phyloP scores from a whole-genome alignment of 2,329 filamentous ascomycete species.

The Penicillium frequentans region DNA sequence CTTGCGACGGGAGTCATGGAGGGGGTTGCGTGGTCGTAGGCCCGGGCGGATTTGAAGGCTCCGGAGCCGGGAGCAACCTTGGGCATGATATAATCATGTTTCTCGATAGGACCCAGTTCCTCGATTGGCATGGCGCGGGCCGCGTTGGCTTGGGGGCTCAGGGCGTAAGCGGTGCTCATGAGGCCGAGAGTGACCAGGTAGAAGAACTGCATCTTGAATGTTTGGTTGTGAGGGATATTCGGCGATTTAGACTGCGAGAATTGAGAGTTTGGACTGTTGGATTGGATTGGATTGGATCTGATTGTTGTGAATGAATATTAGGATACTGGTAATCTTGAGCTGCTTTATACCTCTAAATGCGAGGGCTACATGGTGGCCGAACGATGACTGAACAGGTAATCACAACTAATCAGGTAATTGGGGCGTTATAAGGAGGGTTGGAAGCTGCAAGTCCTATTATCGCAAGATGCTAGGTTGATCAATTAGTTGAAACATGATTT shows the following conservation, averaged over 20 bases:
- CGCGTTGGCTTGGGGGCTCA: background rate
- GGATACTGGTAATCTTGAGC: background rate
- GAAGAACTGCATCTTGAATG: constrained; percentile 2
- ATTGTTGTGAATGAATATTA: background rate
- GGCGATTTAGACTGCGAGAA: background rate
- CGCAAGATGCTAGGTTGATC: background rate
- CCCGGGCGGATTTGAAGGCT: background rate
- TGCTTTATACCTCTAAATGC: background rate
- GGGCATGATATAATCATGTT: too few species aligned
- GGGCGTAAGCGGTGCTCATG: background rate
- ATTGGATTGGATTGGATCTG: background rate
- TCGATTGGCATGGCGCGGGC: background rate
- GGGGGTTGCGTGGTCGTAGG: background rate
- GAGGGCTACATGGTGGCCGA: background rate
- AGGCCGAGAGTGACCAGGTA: background rate
- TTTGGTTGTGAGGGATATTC: background rate
- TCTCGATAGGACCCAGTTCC: background rate
- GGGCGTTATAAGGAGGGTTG: too few species aligned
- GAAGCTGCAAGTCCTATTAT: background rate
- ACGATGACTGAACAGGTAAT: background rate
- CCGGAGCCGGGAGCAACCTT: background rate
- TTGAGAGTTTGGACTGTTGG: background rate
- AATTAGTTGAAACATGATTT: background rate
- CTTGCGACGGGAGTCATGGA: background rate
- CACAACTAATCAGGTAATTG: background rate